These are phyloP conservation scores for Hypoxylon lienhwacheense DNA, from an alignment of 495 filamentous ascomycete species.

Conservation along the genomic window DNA sequence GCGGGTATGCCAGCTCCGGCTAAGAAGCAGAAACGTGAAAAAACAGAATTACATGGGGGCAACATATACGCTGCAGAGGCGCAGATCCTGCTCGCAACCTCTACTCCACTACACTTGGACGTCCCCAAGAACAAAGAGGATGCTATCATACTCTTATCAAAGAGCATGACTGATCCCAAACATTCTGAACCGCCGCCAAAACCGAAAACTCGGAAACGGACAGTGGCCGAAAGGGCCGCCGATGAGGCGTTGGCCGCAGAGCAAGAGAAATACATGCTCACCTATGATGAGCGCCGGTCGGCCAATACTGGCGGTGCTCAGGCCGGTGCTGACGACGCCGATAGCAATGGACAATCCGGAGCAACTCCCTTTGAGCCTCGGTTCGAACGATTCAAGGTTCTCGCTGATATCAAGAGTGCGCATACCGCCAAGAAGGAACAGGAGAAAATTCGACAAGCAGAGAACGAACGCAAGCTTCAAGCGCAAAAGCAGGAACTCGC, in stretches of 20 bases:
- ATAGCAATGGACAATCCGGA: constrained; percentile 73
- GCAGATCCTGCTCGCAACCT: constrained; percentile 67
- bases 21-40: constrained; percentile 67
- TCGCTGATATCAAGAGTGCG: constrained; percentile 79
- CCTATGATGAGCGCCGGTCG: constrained; percentile 81
- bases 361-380: constrained; percentile 74
- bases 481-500: constrained; percentile 51
- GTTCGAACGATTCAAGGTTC: constrained; percentile 87
- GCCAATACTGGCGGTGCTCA: constrained; percentile 59
- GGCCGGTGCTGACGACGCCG: constrained; percentile 61
- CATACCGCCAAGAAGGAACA: constrained; percentile 72
- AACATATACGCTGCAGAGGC: constrained; percentile 75
- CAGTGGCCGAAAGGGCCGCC: constrained; percentile 88
- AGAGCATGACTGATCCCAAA: constrained; percentile 70
- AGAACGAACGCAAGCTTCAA: constrained; percentile 66
- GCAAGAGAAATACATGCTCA: constrained; percentile 88
- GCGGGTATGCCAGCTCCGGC: constrained; percentile 58
- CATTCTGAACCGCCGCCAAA: constrained; percentile 74
- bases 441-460: constrained; percentile 60
- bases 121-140: constrained; percentile 69
- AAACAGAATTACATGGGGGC: constrained; percentile 72
- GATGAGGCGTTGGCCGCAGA: constrained; percentile 90
- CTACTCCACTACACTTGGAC: constrained; percentile 73
- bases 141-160: constrained; percentile 62
- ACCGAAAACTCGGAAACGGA: constrained; percentile 89